Percentiles rank a stretch among this genome's conserved stretches.
phyloP scores from a whole-genome alignment of 2,329 filamentous ascomycete genomes.

The Talaromyces rugulosus region DNA sequence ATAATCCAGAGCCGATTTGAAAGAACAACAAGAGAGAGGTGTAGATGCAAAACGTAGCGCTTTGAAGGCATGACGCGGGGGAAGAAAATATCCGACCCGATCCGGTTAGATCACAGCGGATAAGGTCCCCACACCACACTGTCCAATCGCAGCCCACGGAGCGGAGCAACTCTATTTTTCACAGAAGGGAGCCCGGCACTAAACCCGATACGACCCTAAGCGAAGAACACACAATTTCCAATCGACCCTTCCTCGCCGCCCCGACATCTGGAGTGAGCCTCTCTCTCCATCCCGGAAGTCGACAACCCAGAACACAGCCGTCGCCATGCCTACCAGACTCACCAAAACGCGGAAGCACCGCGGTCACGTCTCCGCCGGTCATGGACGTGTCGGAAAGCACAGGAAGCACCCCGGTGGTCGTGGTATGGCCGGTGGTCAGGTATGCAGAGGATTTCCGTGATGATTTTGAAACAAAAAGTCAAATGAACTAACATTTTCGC shows the following conservation, averaged over 20 bases:
- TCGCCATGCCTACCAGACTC: constrained; percentile 50
- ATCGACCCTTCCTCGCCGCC: not conserved
- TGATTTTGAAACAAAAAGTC: no score
- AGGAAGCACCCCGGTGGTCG: constrained; percentile 80
- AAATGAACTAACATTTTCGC: not conserved
- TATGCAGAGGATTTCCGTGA: constrained; percentile 1
- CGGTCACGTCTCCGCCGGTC: constrained; percentile 96
- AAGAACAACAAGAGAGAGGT: not conserved
- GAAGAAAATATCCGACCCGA: constrained; percentile 8
- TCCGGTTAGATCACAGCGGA: constrained; percentile 2
- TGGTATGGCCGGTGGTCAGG: constrained; percentile 85
- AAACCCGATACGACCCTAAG: constrained; percentile 8
- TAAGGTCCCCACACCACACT: not conserved
- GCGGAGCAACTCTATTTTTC: constrained; percentile 10
- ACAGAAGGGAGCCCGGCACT: not conserved
- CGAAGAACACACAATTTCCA: constrained; percentile 12
- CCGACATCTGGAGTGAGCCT: not conserved
- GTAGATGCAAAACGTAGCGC: not conserved
- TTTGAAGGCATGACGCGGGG: constrained; percentile 9
- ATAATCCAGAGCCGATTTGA: not conserved
- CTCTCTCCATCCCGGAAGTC: constrained; percentile 12
- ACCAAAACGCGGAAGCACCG: constrained; percentile 57
- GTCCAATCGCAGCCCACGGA: not conserved
- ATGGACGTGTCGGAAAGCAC: constrained; percentile 99
- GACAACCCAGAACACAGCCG: constrained; percentile 14